These are phyloP conservation scores for Aspergillus floridensis DNA, from an alignment of 2,329 filamentous ascomycete species.

Conservation along the genomic window DNA sequence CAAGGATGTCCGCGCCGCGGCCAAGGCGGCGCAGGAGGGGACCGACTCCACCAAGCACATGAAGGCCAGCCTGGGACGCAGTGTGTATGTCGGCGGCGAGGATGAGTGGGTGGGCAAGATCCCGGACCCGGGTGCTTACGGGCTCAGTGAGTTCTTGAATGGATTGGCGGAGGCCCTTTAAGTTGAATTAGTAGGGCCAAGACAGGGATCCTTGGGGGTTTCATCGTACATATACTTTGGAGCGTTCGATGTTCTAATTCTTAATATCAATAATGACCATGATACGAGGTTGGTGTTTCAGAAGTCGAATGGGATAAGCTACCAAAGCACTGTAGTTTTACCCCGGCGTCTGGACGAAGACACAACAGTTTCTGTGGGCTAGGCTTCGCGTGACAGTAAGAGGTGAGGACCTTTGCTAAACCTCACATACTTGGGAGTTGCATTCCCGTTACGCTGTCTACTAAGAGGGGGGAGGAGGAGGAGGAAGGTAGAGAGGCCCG, in stretches of 20 bases:
- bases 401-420: too few relatives aligned
- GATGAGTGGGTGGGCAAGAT: constrained; percentile 65
- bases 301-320: not conserved
- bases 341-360: too few relatives aligned
- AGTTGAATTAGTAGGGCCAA: not conserved
- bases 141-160: constrained; percentile 79
- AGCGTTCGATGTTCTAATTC: not conserved
- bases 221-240: constrained; percentile 28
- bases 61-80: constrained; percentile 80
- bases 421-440: too few relatives aligned
- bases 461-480: too few relatives aligned
- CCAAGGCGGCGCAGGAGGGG: constrained; percentile 69
- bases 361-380: too few relatives aligned
- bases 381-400: too few relatives aligned
- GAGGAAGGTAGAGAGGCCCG: too few relatives aligned
- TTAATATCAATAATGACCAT: constrained; percentile 5
- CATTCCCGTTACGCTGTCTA: too few relatives aligned
- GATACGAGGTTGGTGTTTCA: not conserved
- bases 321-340: too few relatives aligned
- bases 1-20: constrained; percentile 68
- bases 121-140: constrained; percentile 71
- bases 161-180: constrained; percentile 63
- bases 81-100: constrained; percentile 75
- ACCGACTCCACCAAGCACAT: constrained; percentile 87
- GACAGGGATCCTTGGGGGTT: constrained; percentile 1